These are phyloP conservation scores for Onygenales sp. DNA, from an alignment of 2,329 filamentous ascomycete genomes.

Conservation along the genomic window DNA sequence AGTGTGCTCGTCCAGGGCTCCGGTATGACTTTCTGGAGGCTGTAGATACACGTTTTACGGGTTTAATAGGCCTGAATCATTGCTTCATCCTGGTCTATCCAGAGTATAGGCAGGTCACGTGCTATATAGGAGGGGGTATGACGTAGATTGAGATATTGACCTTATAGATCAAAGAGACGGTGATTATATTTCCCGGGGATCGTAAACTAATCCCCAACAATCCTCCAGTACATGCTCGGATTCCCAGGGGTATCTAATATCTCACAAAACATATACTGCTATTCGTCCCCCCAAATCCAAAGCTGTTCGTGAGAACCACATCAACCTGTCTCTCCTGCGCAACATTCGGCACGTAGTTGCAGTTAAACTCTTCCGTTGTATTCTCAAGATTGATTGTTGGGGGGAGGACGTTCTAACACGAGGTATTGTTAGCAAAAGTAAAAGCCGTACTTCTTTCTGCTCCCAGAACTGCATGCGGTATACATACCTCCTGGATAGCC, in stretches of 20 bases:
- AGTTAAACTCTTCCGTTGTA: slow-evolving; percentile 57
- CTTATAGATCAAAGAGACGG: no score
- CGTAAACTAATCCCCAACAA: no score
- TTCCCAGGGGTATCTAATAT: slow-evolving; percentile 9
- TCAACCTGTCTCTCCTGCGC: slow-evolving; percentile 62
- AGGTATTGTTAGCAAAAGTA: not conserved
- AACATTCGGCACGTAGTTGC: slow-evolving; percentile 71
- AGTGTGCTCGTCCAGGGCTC: not conserved
- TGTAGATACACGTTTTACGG: no score
- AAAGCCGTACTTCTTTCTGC: not conserved
- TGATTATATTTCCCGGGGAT: no score
- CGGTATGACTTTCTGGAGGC: no score
- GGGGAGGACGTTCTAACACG: slow-evolving; percentile 60
- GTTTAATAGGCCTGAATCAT: no score
- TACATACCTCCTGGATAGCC: slow-evolving; percentile 64
- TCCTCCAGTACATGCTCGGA: not conserved
- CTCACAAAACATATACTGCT: slow-evolving; percentile 67
- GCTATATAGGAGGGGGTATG: no score
- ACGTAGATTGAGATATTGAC: no score
- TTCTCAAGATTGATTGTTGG: slow-evolving; percentile 75
- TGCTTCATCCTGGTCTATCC: no score
- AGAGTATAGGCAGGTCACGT: no score
- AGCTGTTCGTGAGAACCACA: slow-evolving; percentile 84
- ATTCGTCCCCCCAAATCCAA: slow-evolving; percentile 96
- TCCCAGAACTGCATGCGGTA: not conserved